phyloP scores from a whole-genome alignment of 2,329 filamentous ascomycete genomes.

The Fusarium goolgardi region DNA sequence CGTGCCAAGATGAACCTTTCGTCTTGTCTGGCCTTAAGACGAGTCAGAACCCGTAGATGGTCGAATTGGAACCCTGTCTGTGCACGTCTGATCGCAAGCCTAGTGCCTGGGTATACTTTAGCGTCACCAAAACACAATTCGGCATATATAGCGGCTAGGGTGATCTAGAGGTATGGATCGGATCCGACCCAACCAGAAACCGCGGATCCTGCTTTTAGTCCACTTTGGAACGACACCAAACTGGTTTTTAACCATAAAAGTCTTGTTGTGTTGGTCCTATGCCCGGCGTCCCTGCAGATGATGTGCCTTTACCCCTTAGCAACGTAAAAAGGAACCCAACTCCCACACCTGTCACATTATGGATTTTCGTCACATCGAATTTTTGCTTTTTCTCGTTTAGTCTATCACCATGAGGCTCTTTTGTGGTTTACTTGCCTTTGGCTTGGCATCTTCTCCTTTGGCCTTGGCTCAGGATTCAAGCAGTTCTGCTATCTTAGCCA shows the following conservation, averaged over 20 bases:
- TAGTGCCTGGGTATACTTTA: not conserved
- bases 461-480: conserved; percentile 4
- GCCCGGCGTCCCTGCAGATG: not conserved
- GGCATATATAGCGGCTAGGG: not conserved
- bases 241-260: not conserved
- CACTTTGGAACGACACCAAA: not conserved
- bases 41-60: not conserved
- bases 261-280: not conserved
- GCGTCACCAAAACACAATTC: not conserved
- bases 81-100: not conserved
- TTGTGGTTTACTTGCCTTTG: not conserved
- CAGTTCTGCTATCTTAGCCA: conserved; percentile 18
- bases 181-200: not conserved
- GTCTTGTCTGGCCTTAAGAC: not conserved
- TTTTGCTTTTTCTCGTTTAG: not conserved
- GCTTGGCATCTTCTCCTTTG: not conserved
- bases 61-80: not conserved
- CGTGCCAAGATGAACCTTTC: not conserved
- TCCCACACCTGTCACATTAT: not conserved
- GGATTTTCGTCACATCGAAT: not conserved
- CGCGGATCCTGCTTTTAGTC: not conserved
- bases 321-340: not conserved
- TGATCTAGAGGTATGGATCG: not conserved
- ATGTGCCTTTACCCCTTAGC: not conserved
- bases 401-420: not conserved